Evolutionary conservation across 768 basidiomycete genomes (phyloP), one percentile per base, ranked within the genome.

Genomic region (Suillus luteus): DNA sequence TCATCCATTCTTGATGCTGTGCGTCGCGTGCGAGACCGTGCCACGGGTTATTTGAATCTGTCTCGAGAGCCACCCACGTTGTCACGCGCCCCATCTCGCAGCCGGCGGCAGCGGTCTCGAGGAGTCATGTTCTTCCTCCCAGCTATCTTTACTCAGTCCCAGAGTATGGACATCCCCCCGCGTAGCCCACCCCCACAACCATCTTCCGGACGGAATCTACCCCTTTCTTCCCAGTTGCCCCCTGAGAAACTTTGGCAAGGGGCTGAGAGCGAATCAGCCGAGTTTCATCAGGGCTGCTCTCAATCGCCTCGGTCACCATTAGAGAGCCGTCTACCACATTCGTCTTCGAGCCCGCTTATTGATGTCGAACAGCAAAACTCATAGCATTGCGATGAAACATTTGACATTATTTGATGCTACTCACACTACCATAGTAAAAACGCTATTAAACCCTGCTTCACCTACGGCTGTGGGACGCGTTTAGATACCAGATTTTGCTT

Each of bases 121-220:
- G 87, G 89, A 40, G 85, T 91, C 46, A 76, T 93, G 57, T 93
- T 91, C 77, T 92, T 93, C 81, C 82, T 94, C 58, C 92, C 92
- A 24, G 90, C 91, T 40, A 87, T 92, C 68, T 90, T 93, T 72
- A 82, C 89, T 4, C 80, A 85, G 11, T 73, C 77, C 15, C 75
- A 73, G 51, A 69, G 66, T 55, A 62, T 72, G 35, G 77, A 79
- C 62, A 61, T 74, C 33, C 55, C 67, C 61, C 69, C 69, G 60
- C 74, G 74, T 22, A 76, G 73, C 24, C 76, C 77, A 1, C 74
- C 74, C 8, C 74, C 75, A 1, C 75, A 67, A 51, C 66, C 73
- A 54, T 62, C 33, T 27, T 37, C 46, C 11, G 64, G 64, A 37
- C 62, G 60, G 35, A 46, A 52, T 46, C 22, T 55, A 3, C 67